phyloP scores from a whole-genome alignment of 805 yeast genomes.

The Kodamaea jinghongensis region DNA sequence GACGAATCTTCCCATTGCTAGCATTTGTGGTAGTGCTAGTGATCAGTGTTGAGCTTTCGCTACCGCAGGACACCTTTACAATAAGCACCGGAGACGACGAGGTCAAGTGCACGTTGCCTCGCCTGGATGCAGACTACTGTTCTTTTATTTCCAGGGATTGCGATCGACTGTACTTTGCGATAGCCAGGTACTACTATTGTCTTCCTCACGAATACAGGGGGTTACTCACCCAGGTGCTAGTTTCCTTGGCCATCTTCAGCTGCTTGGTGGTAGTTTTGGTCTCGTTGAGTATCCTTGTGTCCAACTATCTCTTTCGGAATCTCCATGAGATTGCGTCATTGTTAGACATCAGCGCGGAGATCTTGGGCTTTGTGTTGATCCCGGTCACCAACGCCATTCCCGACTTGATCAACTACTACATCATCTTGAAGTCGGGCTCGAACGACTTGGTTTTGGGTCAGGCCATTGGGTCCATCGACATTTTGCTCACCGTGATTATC shows the following conservation, averaged over 20 bases:
- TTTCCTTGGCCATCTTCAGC: slow-evolving; percentile 12
- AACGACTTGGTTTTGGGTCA: slow-evolving; percentile 38
- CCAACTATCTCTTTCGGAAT: slow-evolving; percentile 32
- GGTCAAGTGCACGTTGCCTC: background rate
- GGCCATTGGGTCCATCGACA: slow-evolving; percentile 32
- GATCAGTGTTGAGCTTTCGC: too few relatives aligned
- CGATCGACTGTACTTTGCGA: slow-evolving; percentile 21
- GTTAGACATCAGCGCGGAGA: slow-evolving; percentile 25
- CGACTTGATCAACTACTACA: slow-evolving; percentile 35
- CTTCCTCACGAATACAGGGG: slow-evolving; percentile 12
- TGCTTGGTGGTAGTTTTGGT: slow-evolving; percentile 18
- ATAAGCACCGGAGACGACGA: too few relatives aligned
- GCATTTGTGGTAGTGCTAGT: too few relatives aligned
- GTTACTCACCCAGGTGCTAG: background rate
- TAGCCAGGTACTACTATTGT: slow-evolving; percentile 33
- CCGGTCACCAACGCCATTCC: slow-evolving; percentile 39
- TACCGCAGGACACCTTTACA: too few relatives aligned
- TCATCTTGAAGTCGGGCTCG: slow-evolving; percentile 26
- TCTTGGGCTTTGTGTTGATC: slow-evolving; percentile 32
- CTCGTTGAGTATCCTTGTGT: slow-evolving; percentile 31
- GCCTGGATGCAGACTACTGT: slow-evolving; percentile 14
- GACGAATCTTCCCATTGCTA: too few relatives aligned
- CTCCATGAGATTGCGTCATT: slow-evolving; percentile 25
- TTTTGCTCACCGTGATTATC: slow-evolving; percentile 32
- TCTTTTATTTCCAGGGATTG: slow-evolving; percentile 18